Evolutionary conservation across 2,329 filamentous ascomycete species (phyloP), one percentile per base, ranked within the genome.

Genomic region (Hypoxylon sp.): DNA sequence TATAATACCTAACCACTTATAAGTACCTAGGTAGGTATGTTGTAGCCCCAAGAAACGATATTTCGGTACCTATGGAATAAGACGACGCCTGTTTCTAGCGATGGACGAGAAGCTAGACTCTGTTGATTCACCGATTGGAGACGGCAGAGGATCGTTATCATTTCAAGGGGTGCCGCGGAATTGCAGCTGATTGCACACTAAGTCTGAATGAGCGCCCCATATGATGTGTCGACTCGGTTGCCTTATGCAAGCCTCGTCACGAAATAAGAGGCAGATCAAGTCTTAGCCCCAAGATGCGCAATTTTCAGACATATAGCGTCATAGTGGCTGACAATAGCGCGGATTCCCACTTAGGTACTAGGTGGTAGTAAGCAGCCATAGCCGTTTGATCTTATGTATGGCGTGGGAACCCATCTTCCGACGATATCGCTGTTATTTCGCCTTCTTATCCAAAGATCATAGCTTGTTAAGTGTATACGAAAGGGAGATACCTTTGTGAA

Each of bases 181-280:
- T n/a, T 14, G 13, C 13, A n/a, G 13, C 35, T 6, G 14, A n/a
- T 37, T n/a, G 35, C 13, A 4, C n/a, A 37, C 35, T 1, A n/a
- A 14, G 35, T 37, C 31, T 33, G 11, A 33, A 33, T 33, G 31
- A 11, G 31, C 11, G n/a, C n/a, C 40, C 7, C n/a, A 10, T n/a
- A 42, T 8, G n/a, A 7, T 5, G 6, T 17, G n/a, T n/a, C 5
- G 37, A 17, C 37, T 42, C n/a, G n/a, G 37, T 42, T 42, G 37
- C 37, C 37, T 42, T 14, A 42, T 42, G 37, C 37, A 42, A 42
- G 37, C 37, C 37, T 42, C 37, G n/a, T 42, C 37, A n/a, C 37
- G 7, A 5, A 42, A 5, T 42, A 42, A 42, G 5, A 6, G n/a
- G 6, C 6, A 17, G n/a, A 42, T 42, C 37, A 6, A n/a, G 14